These are phyloP conservation scores for Aschersonia sp. DNA, from an alignment of 2,329 filamentous ascomycete species.

Conservation along the genomic window DNA sequence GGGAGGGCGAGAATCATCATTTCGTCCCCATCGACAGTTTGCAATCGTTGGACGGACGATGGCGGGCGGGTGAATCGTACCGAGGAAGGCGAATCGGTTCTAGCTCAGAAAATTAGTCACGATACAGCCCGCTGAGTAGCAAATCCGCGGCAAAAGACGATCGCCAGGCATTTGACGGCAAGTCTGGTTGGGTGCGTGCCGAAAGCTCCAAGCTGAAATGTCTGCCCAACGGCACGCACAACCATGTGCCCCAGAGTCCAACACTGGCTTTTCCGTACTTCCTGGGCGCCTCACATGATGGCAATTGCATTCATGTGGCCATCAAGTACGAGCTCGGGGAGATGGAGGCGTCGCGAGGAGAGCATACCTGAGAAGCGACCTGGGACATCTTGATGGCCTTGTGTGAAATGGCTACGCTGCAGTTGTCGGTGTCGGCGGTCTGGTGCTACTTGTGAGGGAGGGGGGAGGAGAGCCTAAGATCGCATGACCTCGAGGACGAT, in stretches of 20 bases:
- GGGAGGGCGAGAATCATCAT: neutral
- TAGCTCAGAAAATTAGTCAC: conserved; percentile 20
- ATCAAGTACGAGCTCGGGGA: too few species aligned
- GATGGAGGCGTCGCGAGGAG: neutral
- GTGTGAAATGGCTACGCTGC: conserved; percentile 11
- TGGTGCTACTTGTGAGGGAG: conserved; percentile 15
- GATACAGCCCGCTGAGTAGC: too few species aligned
- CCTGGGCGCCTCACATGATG: too few species aligned
- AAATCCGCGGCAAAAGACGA: too few species aligned
- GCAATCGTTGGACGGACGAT: conserved; percentile 9
- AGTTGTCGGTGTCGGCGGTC: conserved; percentile 28
- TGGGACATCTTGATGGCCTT: conserved; percentile 38
- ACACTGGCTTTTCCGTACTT: too few species aligned
- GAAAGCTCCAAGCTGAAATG: too few species aligned
- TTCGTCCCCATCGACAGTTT: neutral
- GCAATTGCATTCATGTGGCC: too few species aligned
- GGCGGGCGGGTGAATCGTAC: conserved; percentile 39
- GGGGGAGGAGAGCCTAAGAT: conserved; percentile 17
- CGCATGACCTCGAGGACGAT: conserved; percentile 21
- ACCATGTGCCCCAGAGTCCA: too few species aligned
- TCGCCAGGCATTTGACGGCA: too few species aligned
- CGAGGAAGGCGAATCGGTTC: conserved; percentile 98
- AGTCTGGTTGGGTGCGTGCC: too few species aligned
- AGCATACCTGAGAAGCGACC: conserved; percentile 45
- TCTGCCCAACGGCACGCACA: too few species aligned